Conservation (phyloP, 2,329 filamentous ascomycete genomes). For the Pyricularia pennisetigena region DNA sequence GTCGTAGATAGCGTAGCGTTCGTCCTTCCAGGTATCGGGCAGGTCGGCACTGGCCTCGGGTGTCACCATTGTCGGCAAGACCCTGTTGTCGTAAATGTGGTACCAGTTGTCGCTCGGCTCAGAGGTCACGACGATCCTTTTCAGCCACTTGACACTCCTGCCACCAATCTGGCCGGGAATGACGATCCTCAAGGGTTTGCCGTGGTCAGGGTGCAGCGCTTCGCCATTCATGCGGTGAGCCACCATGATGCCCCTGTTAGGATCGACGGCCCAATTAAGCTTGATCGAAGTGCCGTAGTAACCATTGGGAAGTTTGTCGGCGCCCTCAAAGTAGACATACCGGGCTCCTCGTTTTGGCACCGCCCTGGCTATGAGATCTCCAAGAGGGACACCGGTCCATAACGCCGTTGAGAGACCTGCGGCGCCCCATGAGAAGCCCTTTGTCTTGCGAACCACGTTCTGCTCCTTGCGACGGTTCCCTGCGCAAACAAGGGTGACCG, state of each 20-base stretch:
- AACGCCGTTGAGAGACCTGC: slow-evolving; percentile 80
- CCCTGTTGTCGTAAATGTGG: slow-evolving; percentile 87
- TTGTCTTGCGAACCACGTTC: slow-evolving; percentile 80
- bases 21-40: slow-evolving; percentile 74
- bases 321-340: slow-evolving; percentile 87
- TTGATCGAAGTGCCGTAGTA: slow-evolving; percentile 84
- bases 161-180: slow-evolving; percentile 90
- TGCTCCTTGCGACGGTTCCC: slow-evolving; percentile 91
- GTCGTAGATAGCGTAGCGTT: slow-evolving; percentile 88
- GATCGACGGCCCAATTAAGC: slow-evolving; percentile 79
- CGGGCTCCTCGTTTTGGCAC: slow-evolving; percentile 59
- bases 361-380: slow-evolving; percentile 59
- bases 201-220: slow-evolving; percentile 70
- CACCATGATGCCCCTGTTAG: slow-evolving; percentile 74
- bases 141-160: slow-evolving; percentile 88
- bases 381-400: slow-evolving; percentile 74
- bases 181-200: slow-evolving; percentile 70
- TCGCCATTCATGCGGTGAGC: slow-evolving; percentile 90
- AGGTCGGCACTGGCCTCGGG: slow-evolving; percentile 71
- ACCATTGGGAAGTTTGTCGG: slow-evolving; percentile 79
- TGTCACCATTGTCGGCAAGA: slow-evolving; percentile 76
- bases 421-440: slow-evolving; percentile 90
- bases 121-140: slow-evolving; percentile 66
- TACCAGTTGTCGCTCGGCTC: slow-evolving; percentile 88
- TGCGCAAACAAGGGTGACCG: slow-evolving; percentile 82